Evolutionary conservation across 2,329 filamentous ascomycete species (phyloP).

Genomic region (Fusarium sororula): DNA sequence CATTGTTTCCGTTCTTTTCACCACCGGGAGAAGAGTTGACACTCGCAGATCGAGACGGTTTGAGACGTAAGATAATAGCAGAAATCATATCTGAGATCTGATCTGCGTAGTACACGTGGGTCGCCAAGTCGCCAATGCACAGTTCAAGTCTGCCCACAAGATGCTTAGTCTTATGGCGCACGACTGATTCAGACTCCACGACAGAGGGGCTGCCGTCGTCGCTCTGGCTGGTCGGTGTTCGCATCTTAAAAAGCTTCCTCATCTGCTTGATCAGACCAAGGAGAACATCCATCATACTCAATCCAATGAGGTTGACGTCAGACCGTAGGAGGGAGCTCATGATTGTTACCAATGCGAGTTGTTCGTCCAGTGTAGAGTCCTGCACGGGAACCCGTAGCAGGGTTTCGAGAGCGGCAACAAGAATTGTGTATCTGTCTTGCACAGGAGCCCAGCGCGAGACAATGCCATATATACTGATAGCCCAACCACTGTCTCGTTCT

Average conservation of each 20-base stretch:
- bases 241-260: constrained; percentile 77
- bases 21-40: constrained; percentile 54
- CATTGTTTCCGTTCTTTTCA: constrained; percentile 55
- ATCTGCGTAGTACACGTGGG: constrained; percentile 95
- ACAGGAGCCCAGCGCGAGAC: constrained; percentile 90
- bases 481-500: constrained; percentile 72
- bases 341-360: constrained; percentile 79
- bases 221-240: constrained; percentile 48
- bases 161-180: constrained; percentile 63
- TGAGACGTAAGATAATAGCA: constrained; percentile 80
- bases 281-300: constrained; percentile 95
- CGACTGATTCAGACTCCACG: constrained; percentile 45
- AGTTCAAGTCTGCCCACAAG: constrained; percentile 77
- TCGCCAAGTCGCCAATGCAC: constrained; percentile 90
- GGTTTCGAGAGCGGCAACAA: constrained; percentile 82
- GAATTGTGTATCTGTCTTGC: constrained; percentile 91
- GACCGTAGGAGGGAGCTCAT: constrained; percentile 86
- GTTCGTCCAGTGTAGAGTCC: constrained; percentile 76
- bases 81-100: constrained; percentile 95
- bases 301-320: constrained; percentile 90
- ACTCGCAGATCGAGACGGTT: constrained; percentile 64
- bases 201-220: constrained; percentile 48
- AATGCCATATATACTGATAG: constrained; percentile 81
- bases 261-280: constrained; percentile 86
- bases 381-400: constrained; percentile 73